phyloP scores from a whole-genome alignment of 129 eudicot genomes.

The Chrysanthemum makinoi region DNA sequence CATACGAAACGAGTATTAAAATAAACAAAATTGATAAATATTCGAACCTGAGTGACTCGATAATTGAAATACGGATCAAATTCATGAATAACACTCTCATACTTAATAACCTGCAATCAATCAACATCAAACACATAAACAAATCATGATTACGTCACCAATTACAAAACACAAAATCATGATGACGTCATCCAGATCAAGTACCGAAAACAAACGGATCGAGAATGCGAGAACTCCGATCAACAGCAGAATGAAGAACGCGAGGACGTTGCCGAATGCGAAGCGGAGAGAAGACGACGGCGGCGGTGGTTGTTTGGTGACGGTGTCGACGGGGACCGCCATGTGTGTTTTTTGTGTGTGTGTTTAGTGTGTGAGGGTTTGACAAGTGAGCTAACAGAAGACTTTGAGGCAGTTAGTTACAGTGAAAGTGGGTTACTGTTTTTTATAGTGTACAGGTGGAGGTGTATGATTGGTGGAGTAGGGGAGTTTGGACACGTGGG shows the following conservation, averaged over 20 bases:
- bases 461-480: conserved; percentile 24
- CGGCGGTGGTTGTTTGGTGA: conserved; percentile 30
- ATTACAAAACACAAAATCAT: neutral
- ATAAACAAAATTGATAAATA: neutral
- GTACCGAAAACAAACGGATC: conserved; percentile 97
- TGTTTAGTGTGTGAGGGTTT: conserved; percentile 21
- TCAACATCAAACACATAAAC: conserved; percentile 8
- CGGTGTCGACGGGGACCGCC: conserved; percentile 63
- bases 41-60: conserved; percentile 92
- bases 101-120: conserved; percentile 80
- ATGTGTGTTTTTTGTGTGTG: conserved; percentile 29
- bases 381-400: conserved; percentile 24
- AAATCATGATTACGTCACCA: neutral
- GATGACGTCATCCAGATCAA: conserved; percentile 4
- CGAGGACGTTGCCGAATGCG: conserved; percentile 86
- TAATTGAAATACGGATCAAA: conserved; percentile 98
- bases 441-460: neutral
- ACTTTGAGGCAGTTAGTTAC: neutral
- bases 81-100: conserved; percentile 98
- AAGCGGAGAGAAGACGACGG: conserved; percentile 48
- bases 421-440: too few species aligned
- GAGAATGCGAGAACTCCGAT: conserved; percentile 97
- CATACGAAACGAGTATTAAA: too few species aligned
- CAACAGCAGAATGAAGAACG: conserved; percentile 69
- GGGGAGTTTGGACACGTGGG: conserved; percentile 16